phyloP scores from a whole-genome alignment of 2,329 filamentous ascomycete species.

The Atkinsonella hypoxylon region DNA sequence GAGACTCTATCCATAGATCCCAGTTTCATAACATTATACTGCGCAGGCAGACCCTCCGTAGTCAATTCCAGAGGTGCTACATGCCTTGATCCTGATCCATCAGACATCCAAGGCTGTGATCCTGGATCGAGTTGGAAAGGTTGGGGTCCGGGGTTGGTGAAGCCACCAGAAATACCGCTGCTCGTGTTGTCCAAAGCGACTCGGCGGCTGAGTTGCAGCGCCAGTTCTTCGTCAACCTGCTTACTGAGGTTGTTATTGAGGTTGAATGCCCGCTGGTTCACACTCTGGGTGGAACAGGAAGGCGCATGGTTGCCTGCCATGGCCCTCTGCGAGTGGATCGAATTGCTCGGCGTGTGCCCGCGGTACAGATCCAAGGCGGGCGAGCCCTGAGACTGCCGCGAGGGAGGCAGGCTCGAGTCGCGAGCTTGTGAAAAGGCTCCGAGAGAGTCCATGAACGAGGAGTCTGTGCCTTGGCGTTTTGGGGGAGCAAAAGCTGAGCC shows the following conservation, averaged over 20 bases:
- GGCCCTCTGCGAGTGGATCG: slow-evolving; percentile 35
- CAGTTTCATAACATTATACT: slow-evolving; percentile 20
- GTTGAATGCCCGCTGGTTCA: slow-evolving; percentile 24
- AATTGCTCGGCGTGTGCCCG: slow-evolving; percentile 30
- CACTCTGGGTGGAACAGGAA: slow-evolving; percentile 34
- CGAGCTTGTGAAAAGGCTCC: slow-evolving; percentile 28
- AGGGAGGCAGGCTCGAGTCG: slow-evolving; percentile 43
- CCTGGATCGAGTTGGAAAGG: slow-evolving; percentile 36
- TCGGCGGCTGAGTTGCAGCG: slow-evolving; percentile 20
- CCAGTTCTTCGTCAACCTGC: slow-evolving; percentile 27
- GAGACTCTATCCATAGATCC: slow-evolving; percentile 28
- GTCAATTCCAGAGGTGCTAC: slow-evolving; percentile 20
- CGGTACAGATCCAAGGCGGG: slow-evolving; percentile 23
- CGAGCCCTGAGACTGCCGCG: slow-evolving; percentile 38
- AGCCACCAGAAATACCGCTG: slow-evolving; percentile 9
- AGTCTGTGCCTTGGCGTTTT: slow-evolving; percentile 20
- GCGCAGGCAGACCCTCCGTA: slow-evolving; percentile 17
- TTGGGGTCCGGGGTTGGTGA: slow-evolving; percentile 20
- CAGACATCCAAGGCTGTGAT: slow-evolving; percentile 33
- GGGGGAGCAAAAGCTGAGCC: slow-evolving; percentile 14
- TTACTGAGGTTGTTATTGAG: slow-evolving; percentile 24
- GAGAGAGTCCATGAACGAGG: slow-evolving; percentile 29
- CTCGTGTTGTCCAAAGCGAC: slow-evolving; percentile 22
- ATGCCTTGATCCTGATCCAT: slow-evolving; percentile 15
- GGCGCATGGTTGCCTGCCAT: slow-evolving; percentile 28